Conservation (phyloP, 1,284 basidiomycete genomes). For the Rhodotorula sp. region DNA sequence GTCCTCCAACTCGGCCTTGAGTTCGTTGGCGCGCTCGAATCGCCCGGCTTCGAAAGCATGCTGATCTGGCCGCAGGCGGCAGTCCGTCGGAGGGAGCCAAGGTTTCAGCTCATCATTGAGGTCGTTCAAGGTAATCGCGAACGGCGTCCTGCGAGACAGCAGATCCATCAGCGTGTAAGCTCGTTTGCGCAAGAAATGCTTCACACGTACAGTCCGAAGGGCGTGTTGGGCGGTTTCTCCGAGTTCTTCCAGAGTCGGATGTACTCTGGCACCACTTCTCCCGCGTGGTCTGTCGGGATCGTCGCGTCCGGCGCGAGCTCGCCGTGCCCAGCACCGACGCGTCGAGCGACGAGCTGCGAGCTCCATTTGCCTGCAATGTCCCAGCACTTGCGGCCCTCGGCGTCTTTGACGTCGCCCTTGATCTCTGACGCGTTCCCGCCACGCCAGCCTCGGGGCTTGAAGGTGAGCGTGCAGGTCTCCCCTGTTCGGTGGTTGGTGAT, state of each 20-base stretch:
- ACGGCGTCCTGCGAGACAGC: conserved; percentile 62
- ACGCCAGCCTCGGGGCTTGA: conserved; percentile 94
- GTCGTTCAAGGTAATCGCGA: conserved; percentile 86
- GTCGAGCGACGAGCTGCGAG: conserved; percentile 84
- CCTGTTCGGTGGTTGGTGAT: conserved; percentile 87
- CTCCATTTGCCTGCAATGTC: conserved; percentile 97
- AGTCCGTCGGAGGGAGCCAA: conserved; percentile 87
- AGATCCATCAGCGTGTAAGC: neutral
- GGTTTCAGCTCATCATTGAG: conserved; percentile 67
- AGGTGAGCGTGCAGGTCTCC: conserved; percentile 85
- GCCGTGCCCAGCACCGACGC: conserved; percentile 63
- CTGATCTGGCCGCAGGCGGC: conserved; percentile 88
- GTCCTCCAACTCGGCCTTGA: conserved; percentile 69
- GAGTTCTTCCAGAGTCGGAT: conserved; percentile 92
- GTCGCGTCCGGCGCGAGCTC: conserved; percentile 69
- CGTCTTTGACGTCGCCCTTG: conserved; percentile 74
- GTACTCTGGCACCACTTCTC: conserved; percentile 56
- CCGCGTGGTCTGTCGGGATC: conserved; percentile 38
- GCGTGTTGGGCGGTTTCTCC: conserved; percentile 58
- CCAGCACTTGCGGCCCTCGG: conserved; percentile 66
- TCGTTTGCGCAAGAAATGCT: neutral
- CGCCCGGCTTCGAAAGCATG: conserved; percentile 57
- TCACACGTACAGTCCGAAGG: conserved; percentile 70
- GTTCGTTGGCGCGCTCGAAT: conserved; percentile 62
- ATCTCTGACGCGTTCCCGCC: conserved; percentile 90